These are phyloP conservation scores for Zelopaecilomyces penicillatus DNA, from an alignment of 2,329 filamentous ascomycete species.

Conservation along the genomic window DNA sequence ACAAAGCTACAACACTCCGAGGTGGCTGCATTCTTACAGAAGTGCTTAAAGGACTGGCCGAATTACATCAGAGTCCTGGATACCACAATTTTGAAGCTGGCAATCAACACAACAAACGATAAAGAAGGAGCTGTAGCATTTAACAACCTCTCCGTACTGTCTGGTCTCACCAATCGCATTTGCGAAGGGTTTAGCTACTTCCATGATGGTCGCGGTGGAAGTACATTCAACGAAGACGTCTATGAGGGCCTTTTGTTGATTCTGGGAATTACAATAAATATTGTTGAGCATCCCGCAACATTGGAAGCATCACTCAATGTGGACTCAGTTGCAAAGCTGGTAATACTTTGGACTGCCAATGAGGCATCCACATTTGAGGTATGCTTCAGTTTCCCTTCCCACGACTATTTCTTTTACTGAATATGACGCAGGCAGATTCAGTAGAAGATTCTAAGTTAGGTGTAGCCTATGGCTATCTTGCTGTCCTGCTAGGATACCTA, in stretches of 20 bases:
- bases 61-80: slow-evolving; percentile 18
- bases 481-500: slow-evolving; percentile 75
- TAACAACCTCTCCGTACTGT: slow-evolving; percentile 48
- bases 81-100: slow-evolving; percentile 43
- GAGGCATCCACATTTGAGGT: slow-evolving; percentile 61
- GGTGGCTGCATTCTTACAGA: slow-evolving; percentile 21
- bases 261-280: slow-evolving; percentile 77
- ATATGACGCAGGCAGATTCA: slow-evolving; percentile 49
- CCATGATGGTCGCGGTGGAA: slow-evolving; percentile 38
- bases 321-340: slow-evolving; percentile 48
- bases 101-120: slow-evolving; percentile 81
- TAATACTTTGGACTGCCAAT: slow-evolving; percentile 59
- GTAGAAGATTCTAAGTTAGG: slow-evolving; percentile 69
- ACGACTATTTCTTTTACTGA: not conserved
- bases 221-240: slow-evolving; percentile 39
- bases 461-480: slow-evolving; percentile 79
- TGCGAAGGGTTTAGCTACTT: slow-evolving; percentile 42
- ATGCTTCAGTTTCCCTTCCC: slow-evolving; percentile 24
- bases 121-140: slow-evolving; percentile 64
- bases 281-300: slow-evolving; percentile 66
- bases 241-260: slow-evolving; percentile 69
- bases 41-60: slow-evolving; percentile 22
- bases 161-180: slow-evolving; percentile 40
- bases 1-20: slow-evolving; percentile 19
- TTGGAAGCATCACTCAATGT: slow-evolving; percentile 27